Evolutionary conservation across 257 asterid species (phyloP), one percentile per base, ranked within the genome.

Genomic region (Ilex aquifolium): DNA sequence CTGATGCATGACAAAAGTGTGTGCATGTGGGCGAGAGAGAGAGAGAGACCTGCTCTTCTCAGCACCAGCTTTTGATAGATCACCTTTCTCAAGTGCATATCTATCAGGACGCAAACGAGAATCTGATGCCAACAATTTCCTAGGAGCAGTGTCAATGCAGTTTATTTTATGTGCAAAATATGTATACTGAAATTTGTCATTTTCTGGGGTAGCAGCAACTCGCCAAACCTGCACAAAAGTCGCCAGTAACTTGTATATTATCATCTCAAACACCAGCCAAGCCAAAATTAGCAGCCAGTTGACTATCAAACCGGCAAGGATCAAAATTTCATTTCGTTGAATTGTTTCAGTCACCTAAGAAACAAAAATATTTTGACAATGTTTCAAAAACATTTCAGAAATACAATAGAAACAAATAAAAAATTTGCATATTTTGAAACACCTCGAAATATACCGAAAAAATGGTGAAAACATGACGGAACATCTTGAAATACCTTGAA

Each of bases 21-120:
- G 42, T 4, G 42, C 3, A 2, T 7, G 57, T 7, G 57, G 15
- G 57, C 3, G 57, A 14, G 57, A 53, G 31, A 53, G 30, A 53
- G 57, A 74, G 50, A 70, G 30, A n/a, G 39, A 93, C 99, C 94
- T 88, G 99, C 92, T 88, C 73, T 93, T 93, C 66, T 82, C 92
- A 52, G 89, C 62, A 56, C 99, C 96, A 67, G 97, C 94, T 79
- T 83, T 93, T 63, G 96, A 69, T 40, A 90, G 72, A 76, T 93
- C 99, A 57, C 97, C 97, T 73, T 85, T 84, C 87, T 93, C 99
- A 72, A 93, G 99, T 62, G 97, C 97, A 70, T 69, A 84, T 75
- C 99, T 81, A 77, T 90, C 97, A 61, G 97, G 97, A 52, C 99
- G 97, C 65, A 93, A 71, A 61, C 99, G 94, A 65, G 99, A 93